phyloP scores from a whole-genome alignment of 2,329 filamentous ascomycete genomes.

The Phaeosphaeriaceae sp. region DNA sequence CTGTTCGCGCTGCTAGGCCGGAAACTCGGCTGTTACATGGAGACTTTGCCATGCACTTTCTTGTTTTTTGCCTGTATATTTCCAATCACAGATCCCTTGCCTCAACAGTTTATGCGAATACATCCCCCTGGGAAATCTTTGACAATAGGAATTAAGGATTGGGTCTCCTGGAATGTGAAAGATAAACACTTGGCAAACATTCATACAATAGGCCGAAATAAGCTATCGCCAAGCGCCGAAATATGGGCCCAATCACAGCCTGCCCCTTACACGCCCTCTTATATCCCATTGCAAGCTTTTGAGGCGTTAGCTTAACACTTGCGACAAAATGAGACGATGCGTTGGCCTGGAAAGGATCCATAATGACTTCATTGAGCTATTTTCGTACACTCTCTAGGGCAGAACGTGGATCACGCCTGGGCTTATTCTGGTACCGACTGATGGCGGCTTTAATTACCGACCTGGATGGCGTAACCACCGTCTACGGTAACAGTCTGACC shows the following conservation, averaged over 20 bases:
- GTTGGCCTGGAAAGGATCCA: too few species aligned
- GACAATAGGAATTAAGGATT: too few species aligned
- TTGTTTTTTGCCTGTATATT: too few species aligned
- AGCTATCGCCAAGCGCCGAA: constrained; percentile 23
- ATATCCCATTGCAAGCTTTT: constrained; percentile 22
- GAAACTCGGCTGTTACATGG: constrained; percentile 1
- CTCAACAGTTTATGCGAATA: too few species aligned
- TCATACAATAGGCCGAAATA: constrained; percentile 15
- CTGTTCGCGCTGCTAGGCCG: constrained; percentile 4
- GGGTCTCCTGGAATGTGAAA: too few species aligned
- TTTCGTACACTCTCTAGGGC: too few species aligned
- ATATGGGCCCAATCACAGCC: constrained; percentile 11
- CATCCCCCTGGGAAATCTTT: too few species aligned
- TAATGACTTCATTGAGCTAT: too few species aligned
- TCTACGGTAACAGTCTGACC: constrained; percentile 59
- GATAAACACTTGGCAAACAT: not conserved
- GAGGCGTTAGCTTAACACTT: constrained; percentile 26
- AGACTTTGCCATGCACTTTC: too few species aligned
- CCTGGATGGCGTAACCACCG: constrained; percentile 57
- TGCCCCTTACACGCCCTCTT: constrained; percentile 17
- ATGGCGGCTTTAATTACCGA: constrained; percentile 31
- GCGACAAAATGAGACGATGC: not conserved
- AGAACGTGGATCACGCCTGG: too few species aligned
- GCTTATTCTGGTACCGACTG: too few species aligned
- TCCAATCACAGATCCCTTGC: too few species aligned